phyloP scores from a whole-genome alignment of 345 rosid species.

The Gossypium herbaceum region DNA sequence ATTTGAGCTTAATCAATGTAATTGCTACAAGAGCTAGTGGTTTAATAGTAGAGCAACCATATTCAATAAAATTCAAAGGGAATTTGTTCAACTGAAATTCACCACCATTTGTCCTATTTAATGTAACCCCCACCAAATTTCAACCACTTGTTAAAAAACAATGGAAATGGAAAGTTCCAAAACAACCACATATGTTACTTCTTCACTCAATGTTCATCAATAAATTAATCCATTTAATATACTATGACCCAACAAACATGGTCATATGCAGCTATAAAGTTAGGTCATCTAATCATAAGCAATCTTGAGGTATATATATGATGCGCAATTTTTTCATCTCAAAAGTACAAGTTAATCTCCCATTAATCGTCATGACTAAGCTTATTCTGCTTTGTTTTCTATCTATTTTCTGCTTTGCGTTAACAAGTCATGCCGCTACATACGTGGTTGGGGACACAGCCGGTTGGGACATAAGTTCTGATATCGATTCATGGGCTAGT shows the following conservation, averaged over 20 bases:
- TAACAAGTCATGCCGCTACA: slow-evolving; percentile 45
- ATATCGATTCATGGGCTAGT: slow-evolving; percentile 63
- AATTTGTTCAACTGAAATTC: no score
- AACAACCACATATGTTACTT: not conserved
- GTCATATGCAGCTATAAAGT: slow-evolving; percentile 20
- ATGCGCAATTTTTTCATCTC: not conserved
- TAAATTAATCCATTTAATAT: no score
- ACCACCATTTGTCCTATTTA: no score
- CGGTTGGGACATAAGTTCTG: slow-evolving; percentile 89
- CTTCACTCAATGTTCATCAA: not conserved
- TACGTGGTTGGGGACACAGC: slow-evolving; percentile 78
- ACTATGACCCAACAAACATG: not conserved
- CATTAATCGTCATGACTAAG: slow-evolving; percentile 29
- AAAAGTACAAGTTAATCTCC: not conserved
- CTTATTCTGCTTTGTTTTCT: slow-evolving; percentile 29
- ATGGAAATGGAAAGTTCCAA: slow-evolving; percentile 19
- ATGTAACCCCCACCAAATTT: no score
- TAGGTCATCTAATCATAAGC: slow-evolving; percentile 41
- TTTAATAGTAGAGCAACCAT: no score
- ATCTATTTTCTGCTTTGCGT: slow-evolving; percentile 21
- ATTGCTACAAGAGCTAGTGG: no score
- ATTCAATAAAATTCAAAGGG: no score
- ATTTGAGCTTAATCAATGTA: no score
- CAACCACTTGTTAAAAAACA: not conserved
- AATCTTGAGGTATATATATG: slow-evolving; percentile 16